These are phyloP conservation scores for Megacollybia marginata DNA, from an alignment of 768 basidiomycete species.

Conservation along the genomic window DNA sequence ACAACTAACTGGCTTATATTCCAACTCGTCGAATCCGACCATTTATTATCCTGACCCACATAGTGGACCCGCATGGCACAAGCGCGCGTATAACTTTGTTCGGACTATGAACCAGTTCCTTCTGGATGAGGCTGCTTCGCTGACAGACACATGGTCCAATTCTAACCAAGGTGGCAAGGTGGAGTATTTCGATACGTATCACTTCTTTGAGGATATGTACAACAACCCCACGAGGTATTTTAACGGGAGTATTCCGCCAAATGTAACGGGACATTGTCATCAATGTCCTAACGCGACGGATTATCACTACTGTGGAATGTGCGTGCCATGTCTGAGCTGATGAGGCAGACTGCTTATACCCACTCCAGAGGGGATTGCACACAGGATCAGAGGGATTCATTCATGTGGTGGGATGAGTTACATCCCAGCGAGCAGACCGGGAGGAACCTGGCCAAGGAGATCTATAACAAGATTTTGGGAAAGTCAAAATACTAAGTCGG, in stretches of 20 bases:
- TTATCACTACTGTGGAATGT: slow-evolving; percentile 4
- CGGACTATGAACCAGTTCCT: slow-evolving; percentile 12
- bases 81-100: slow-evolving; percentile 14
- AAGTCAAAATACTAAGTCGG: slow-evolving; percentile 3
- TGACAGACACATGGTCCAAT: slow-evolving; percentile 10
- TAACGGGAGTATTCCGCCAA: slow-evolving; percentile 16
- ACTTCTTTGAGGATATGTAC: slow-evolving; percentile 15
- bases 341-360: neutral
- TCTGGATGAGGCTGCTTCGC: slow-evolving; percentile 4
- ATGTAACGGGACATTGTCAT: slow-evolving; percentile 15
- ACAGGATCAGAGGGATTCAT: neutral
- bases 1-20: slow-evolving; percentile 11
- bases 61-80: slow-evolving; percentile 14
- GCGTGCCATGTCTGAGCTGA: neutral
- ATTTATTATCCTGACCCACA: slow-evolving; percentile 14
- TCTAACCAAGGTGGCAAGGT: slow-evolving; percentile 4
- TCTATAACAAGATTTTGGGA: slow-evolving; percentile 6
- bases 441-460: slow-evolving; percentile 11
- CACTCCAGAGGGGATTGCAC: neutral
- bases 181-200: slow-evolving; percentile 14
- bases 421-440: slow-evolving; percentile 13
- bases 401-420: slow-evolving; percentile 1
- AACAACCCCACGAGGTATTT: slow-evolving; percentile 11
- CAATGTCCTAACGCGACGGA: slow-evolving; percentile 12
- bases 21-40: slow-evolving; percentile 10